Percentiles rank a stretch among this genome's conserved stretches.
Evolutionary conservation across 2,329 filamentous ascomycete genomes (phyloP).

Genomic region (Cladosporium sp.): DNA sequence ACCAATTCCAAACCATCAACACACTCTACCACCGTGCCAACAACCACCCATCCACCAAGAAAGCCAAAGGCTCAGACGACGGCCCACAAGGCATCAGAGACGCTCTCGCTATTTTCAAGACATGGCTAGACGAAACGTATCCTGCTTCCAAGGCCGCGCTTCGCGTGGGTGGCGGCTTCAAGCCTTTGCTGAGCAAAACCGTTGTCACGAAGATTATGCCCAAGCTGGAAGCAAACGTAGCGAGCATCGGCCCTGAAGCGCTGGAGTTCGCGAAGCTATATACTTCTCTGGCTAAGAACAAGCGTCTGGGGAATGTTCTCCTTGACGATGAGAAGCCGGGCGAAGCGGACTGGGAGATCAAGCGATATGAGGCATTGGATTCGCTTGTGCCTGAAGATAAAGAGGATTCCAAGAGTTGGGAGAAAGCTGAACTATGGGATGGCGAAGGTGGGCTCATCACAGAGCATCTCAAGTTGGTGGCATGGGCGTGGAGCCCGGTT

Average conservation of each 20-base stretch:
- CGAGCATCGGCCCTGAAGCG: conserved; percentile 18
- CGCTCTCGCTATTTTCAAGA: conserved; percentile 31
- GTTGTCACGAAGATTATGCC: conserved; percentile 24
- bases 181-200: conserved; percentile 33
- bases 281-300: conserved; percentile 27
- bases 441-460: conserved; percentile 19
- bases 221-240: conserved; percentile 23
- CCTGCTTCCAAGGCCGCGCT: conserved; percentile 27
- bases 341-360: conserved; percentile 33
- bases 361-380: conserved; percentile 29
- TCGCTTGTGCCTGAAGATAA: conserved; percentile 27
- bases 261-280: conserved; percentile 31
- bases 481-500: conserved; percentile 36
- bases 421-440: conserved; percentile 29
- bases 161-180: conserved; percentile 30
- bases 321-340: conserved; percentile 32
- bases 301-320: conserved; percentile 33
- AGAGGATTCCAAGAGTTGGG: conserved; percentile 21
- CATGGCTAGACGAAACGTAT: conserved; percentile 35
- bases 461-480: conserved; percentile 30
- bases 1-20: conserved; percentile 37
- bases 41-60: conserved; percentile 33
- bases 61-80: conserved; percentile 14
- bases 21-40: conserved; percentile 34
- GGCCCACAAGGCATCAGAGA: conserved; percentile 26